These are phyloP conservation scores for Akanthomyces lecanii DNA, from an alignment of 2,329 filamentous ascomycete species.

Conservation along the genomic window DNA sequence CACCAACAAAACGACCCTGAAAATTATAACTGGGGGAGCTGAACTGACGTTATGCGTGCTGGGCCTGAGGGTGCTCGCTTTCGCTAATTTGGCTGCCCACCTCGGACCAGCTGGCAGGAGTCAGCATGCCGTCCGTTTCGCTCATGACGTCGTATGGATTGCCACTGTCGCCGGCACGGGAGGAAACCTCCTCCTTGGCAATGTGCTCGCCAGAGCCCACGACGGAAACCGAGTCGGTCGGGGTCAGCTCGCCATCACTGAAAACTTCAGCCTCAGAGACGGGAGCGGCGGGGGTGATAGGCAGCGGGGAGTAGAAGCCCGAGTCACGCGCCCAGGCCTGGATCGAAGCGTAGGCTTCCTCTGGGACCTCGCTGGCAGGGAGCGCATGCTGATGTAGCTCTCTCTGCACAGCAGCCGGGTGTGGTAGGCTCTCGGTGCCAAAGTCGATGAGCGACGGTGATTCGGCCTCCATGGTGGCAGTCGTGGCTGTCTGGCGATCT, in stretches of 20 bases:
- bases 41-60: background rate
- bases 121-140: conserved; percentile 55
- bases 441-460: conserved; percentile 34
- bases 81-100: conserved; percentile 60
- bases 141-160: conserved; percentile 53
- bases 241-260: conserved; percentile 53
- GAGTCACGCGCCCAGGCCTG: conserved; percentile 61
- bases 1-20: background rate
- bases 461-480: conserved; percentile 23
- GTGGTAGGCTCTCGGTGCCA: conserved; percentile 21
- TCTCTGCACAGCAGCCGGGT: conserved; percentile 34
- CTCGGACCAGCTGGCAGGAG: conserved; percentile 61
- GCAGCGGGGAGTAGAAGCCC: conserved; percentile 59
- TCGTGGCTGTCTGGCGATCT: conserved; percentile 22
- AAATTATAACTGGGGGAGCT: background rate
- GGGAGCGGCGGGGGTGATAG: conserved; percentile 44
- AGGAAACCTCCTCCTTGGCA: conserved; percentile 39
- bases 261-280: conserved; percentile 49
- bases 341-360: conserved; percentile 55
- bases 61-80: conserved; percentile 33
- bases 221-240: conserved; percentile 55
- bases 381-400: conserved; percentile 49
- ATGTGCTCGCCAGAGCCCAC: conserved; percentile 48
- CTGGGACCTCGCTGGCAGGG: conserved; percentile 43
- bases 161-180: conserved; percentile 34